Evolutionary conservation across 164 flowering plant species (phyloP).

Genomic region (Taxillus chinensis): DNA sequence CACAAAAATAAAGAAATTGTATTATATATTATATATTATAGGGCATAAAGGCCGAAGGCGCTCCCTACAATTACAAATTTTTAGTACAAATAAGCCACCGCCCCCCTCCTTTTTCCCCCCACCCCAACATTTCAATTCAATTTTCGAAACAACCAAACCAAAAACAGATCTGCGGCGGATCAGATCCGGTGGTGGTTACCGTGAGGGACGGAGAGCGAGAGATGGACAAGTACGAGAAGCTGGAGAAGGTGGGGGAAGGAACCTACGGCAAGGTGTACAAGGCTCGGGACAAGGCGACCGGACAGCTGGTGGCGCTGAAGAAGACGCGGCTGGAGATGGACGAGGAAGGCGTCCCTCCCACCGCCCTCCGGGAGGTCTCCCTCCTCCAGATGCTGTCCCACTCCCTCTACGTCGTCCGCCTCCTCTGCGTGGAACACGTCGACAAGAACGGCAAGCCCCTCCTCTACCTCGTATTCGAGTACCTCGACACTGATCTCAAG

Average conservation of each 20-base stretch:
- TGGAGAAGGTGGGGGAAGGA: constrained; percentile 98
- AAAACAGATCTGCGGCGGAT: too few relatives aligned
- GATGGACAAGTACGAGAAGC: constrained; percentile 20
- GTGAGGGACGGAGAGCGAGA: neutral
- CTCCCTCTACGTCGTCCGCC: constrained; percentile 71
- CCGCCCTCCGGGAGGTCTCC: constrained; percentile 91
- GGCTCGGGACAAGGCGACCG: constrained; percentile 76
- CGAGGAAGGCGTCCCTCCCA: constrained; percentile 98
- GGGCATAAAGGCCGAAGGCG: too few relatives aligned
- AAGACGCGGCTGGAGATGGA: constrained; percentile 97
- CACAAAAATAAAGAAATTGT: too few relatives aligned
- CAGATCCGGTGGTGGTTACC: too few relatives aligned
- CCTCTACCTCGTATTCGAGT: constrained; percentile 90
- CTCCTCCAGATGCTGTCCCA: constrained; percentile 92
- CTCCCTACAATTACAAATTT: too few relatives aligned
- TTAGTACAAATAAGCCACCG: too few relatives aligned
- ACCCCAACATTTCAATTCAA: too few relatives aligned
- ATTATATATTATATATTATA: too few relatives aligned
- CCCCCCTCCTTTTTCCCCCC: too few relatives aligned
- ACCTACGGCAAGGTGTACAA: constrained; percentile 99
- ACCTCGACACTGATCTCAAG: constrained; percentile 91
- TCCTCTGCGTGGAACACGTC: constrained; percentile 82
- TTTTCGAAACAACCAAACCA: too few relatives aligned
- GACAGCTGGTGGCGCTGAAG: constrained; percentile 85
- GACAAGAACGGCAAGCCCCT: constrained; percentile 67